phyloP scores from a whole-genome alignment of 2,329 filamentous ascomycete species.

The Aspergillus sp. region DNA sequence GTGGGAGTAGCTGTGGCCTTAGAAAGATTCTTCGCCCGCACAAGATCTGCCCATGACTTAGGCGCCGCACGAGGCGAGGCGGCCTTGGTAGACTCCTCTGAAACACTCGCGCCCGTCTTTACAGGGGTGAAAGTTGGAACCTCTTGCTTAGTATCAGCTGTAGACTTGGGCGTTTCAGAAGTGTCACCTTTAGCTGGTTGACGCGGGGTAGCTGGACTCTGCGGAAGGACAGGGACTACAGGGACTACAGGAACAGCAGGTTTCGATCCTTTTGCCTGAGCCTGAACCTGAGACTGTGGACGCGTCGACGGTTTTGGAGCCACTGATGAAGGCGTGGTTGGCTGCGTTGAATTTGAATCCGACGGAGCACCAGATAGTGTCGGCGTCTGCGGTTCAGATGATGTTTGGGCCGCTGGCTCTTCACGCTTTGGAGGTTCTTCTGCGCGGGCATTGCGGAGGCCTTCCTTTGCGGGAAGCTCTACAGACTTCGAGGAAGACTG shows the following conservation, averaged over 20 bases:
- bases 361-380: slow-evolving; percentile 56
- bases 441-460: slow-evolving; percentile 13
- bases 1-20: slow-evolving; percentile 23
- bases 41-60: slow-evolving; percentile 66
- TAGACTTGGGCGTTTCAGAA: slow-evolving; percentile 31
- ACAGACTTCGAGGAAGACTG: slow-evolving; percentile 30
- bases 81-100: slow-evolving; percentile 35
- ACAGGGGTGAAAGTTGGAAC: slow-evolving; percentile 6
- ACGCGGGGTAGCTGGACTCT: slow-evolving; percentile 29
- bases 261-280: slow-evolving; percentile 30
- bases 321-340: slow-evolving; percentile 53
- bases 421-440: too few species aligned
- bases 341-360: slow-evolving; percentile 51
- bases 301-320: slow-evolving; percentile 28
- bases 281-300: slow-evolving; percentile 26
- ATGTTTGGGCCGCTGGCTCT: slow-evolving; percentile 6
- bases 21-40: slow-evolving; percentile 48
- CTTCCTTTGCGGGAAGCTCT: slow-evolving; percentile 50
- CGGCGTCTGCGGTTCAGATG: slow-evolving; percentile 51
- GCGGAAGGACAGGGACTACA: slow-evolving; percentile 44
- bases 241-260: slow-evolving; percentile 42
- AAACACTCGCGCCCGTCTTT: slow-evolving; percentile 1
- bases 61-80: slow-evolving; percentile 44
- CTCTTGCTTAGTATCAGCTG: slow-evolving; percentile 6
- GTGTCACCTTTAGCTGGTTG: slow-evolving; percentile 30